These are phyloP conservation scores for Boletus fagicola DNA, from an alignment of 768 basidiomycete genomes.

Conservation along the genomic window DNA sequence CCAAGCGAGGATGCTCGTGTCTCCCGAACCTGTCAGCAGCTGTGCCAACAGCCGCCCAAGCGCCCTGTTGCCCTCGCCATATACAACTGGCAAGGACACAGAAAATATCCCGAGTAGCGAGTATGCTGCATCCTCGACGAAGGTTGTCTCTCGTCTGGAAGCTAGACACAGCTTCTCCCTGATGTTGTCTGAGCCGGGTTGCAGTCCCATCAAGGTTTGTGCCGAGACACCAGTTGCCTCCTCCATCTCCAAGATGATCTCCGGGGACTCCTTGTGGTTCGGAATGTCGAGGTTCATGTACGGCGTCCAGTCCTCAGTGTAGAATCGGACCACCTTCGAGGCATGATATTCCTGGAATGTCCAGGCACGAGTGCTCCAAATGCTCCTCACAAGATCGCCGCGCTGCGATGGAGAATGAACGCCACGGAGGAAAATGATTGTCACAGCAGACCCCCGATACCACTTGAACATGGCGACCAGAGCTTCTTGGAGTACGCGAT, in stretches of 20 bases:
- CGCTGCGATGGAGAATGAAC: neutral
- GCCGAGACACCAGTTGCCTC: neutral
- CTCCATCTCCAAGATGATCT: conserved; percentile 10
- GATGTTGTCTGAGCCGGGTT: conserved; percentile 3
- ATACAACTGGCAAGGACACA: neutral
- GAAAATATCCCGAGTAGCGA: conserved; percentile 13
- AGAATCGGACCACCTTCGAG: conserved; percentile 9
- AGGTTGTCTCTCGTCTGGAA: conserved; percentile 4
- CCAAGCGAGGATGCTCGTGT: conserved; percentile 10
- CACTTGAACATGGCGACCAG: conserved; percentile 11
- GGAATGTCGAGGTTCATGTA: neutral
- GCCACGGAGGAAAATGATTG: conserved; percentile 3
- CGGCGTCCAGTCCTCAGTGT: neutral
- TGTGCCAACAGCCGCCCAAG: conserved; percentile 8
- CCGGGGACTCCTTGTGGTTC: conserved; percentile 6
- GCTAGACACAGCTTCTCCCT: conserved; percentile 15
- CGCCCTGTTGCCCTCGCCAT: conserved; percentile 9
- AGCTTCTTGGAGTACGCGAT: neutral
- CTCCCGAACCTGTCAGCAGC: conserved; percentile 6
- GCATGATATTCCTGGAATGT: conserved; percentile 10
- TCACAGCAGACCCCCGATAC: conserved; percentile 6
- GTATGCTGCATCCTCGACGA: conserved; percentile 13
- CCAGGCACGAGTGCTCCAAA: conserved; percentile 11
- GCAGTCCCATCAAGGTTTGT: neutral
- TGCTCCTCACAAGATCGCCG: neutral